These are phyloP conservation scores for Erodium maritimum DNA, from an alignment of 345 rosid species.

Conservation along the genomic window DNA sequence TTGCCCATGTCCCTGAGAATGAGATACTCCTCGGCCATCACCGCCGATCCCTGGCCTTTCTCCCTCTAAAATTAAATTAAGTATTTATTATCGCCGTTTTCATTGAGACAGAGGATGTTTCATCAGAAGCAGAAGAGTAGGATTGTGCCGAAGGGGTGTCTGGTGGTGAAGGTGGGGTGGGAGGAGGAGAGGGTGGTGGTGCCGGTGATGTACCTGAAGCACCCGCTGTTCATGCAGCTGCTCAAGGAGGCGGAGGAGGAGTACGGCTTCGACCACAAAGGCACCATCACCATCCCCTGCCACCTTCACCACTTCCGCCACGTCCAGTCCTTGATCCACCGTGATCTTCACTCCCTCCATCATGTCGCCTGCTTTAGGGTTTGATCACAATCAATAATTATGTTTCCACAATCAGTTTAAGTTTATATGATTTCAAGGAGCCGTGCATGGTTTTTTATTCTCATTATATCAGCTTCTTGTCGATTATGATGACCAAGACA, in stretches of 20 bases:
- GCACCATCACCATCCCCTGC: not conserved
- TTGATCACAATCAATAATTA: conserved; percentile 8
- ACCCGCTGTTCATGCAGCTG: not conserved
- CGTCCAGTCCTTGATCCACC: conserved; percentile 45
- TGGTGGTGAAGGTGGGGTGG: conserved; percentile 5
- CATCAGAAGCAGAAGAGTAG: conserved; percentile 6
- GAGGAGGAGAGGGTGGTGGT: not conserved
- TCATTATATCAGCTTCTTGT: too few relatives aligned
- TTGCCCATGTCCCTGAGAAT: too few relatives aligned
- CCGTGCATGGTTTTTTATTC: too few relatives aligned
- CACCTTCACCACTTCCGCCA: not conserved
- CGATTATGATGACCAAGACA: too few relatives aligned
- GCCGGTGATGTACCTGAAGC: conserved; percentile 1
- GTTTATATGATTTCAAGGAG: too few relatives aligned
- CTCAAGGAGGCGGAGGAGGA: not conserved
- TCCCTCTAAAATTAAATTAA: too few relatives aligned
- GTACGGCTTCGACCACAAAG: not conserved
- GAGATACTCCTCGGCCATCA: too few relatives aligned
- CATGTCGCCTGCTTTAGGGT: conserved; percentile 29
- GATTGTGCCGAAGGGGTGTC: not conserved
- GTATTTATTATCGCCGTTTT: too few relatives aligned
- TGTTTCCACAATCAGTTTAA: too few relatives aligned
- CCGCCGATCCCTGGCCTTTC: too few relatives aligned
- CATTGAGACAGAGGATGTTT: not conserved
- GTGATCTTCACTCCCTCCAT: conserved; percentile 17